Conservation (phyloP, 148 eudicot species). For the Cornus controversa region DNA sequence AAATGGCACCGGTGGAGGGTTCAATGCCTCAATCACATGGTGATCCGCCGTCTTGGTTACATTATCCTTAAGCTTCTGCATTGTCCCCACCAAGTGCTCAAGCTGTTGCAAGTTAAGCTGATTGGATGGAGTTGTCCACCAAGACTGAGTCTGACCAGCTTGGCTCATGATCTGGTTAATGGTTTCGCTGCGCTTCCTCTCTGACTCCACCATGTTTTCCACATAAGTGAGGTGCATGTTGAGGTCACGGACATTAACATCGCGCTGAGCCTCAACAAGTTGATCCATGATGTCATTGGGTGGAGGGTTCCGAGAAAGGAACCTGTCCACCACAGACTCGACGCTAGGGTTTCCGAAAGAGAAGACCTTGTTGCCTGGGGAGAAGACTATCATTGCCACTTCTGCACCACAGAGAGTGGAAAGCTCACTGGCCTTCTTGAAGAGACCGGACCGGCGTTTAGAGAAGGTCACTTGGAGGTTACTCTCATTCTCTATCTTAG, state of each 20-base stretch:
- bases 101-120: neutral
- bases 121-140: neutral
- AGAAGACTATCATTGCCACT: conserved; percentile 22
- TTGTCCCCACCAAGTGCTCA: neutral
- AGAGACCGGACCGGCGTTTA: conserved; percentile 29
- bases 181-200: conserved; percentile 7
- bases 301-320: conserved; percentile 1
- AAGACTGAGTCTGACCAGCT: neutral
- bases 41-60: conserved; percentile 5
- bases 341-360: conserved; percentile 32
- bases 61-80: neutral
- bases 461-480: conserved; percentile 33
- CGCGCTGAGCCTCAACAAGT: conserved; percentile 8
- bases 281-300: neutral
- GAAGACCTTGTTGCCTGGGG: conserved; percentile 19
- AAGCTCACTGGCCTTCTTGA: conserved; percentile 42
- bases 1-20: neutral
- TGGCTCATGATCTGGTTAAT: neutral
- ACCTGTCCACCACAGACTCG: conserved; percentile 15
- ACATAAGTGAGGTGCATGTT: conserved; percentile 8
- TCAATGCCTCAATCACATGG: conserved; percentile 1
- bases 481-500: conserved; percentile 17
- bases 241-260: conserved; percentile 1
- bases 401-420: conserved; percentile 33
- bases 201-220: neutral